Conservation (phyloP, 805 yeast species). For the Yarrowia sp. region DNA sequence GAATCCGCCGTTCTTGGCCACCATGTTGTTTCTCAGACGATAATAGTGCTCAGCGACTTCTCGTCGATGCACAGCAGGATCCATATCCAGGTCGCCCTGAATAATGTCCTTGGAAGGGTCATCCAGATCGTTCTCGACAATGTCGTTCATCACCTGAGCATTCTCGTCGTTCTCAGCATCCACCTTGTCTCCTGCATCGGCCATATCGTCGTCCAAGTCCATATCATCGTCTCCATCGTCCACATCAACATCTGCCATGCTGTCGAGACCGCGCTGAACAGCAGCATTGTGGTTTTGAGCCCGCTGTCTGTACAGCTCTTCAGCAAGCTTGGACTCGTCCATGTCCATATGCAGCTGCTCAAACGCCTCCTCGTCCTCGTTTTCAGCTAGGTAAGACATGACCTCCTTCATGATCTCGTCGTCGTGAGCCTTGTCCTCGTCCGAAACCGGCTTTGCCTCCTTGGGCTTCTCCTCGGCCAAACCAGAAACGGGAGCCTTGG, state of each 20-base stretch:
- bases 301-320: conserved; percentile 5
- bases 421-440: background rate
- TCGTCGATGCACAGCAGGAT: conserved; percentile 44
- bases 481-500: background rate
- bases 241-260: conserved; percentile 6
- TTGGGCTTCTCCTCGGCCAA: background rate
- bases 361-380: conserved; percentile 13
- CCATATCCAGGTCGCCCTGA: conserved; percentile 29
- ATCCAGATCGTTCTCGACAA: conserved; percentile 30
- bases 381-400: conserved; percentile 15
- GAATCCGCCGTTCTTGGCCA: conserved; percentile 52
- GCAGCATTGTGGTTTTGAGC: conserved; percentile 19
- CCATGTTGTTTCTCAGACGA: conserved; percentile 49
- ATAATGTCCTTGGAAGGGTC: conserved; percentile 32
- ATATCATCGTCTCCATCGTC: background rate
- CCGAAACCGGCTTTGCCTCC: background rate
- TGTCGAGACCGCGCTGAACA: background rate
- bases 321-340: conserved; percentile 17
- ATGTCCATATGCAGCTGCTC: conserved; percentile 17
- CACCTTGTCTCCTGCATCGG: background rate
- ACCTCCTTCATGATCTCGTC: conserved; percentile 16
- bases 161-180: conserved; percentile 20
- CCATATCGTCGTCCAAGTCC: conserved; percentile 7
- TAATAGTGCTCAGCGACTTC: conserved; percentile 58
- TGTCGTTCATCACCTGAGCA: conserved; percentile 31